Base-by-base conservation (phyloP, 176 grass and related monocot species). In the Eragrostis curvula region DNA sequence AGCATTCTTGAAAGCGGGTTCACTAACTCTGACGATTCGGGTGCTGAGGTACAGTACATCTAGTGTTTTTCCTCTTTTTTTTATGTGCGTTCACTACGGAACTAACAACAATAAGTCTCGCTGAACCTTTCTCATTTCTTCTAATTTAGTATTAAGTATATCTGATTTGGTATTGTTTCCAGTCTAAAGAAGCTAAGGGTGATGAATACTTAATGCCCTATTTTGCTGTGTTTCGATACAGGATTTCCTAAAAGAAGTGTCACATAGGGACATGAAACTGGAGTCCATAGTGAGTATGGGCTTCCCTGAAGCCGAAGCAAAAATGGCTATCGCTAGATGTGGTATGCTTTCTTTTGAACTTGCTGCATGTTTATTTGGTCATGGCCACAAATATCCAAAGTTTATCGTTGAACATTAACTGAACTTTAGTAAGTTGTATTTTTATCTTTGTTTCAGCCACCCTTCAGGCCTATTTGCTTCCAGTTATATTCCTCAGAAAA, bases 311-410 rank as follows among this genome's bases (percentile, higher is more conserved):
- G 70, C 84, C n/a, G 93, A 92, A 68, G 89, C 83, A 15, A 79
- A 74, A 60, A 62, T 75, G 79, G 91, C 96, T 47, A 79, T 99
- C 25, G 25, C 82, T 29, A 99, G 86, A 99, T 99, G 96, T 8
- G 96, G 96, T 99, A 88, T 73, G 70, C 79, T 90, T 46, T 84
- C 52, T 46, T 9, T 68, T 64, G 49, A 75, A 85, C 42, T 24
- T 67, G 41, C 32, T 89, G 21, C 25, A 14, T 7, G 45, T 87
- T 63, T 12, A n/a, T 48, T 65, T 14, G 47, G 27, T 5, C 30
- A 36, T 36, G 32, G 3, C 4, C 32, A 36, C 32, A 53, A 55
- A 55, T 55, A 21, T 55, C 18, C 7, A 17, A 18, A 55, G 17
- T 52, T 52, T 18, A 20, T 18, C 15, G 17, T 18, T 20, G 16